Conservation (phyloP, 768 basidiomycete species). For the Trametes elegans region DNA sequence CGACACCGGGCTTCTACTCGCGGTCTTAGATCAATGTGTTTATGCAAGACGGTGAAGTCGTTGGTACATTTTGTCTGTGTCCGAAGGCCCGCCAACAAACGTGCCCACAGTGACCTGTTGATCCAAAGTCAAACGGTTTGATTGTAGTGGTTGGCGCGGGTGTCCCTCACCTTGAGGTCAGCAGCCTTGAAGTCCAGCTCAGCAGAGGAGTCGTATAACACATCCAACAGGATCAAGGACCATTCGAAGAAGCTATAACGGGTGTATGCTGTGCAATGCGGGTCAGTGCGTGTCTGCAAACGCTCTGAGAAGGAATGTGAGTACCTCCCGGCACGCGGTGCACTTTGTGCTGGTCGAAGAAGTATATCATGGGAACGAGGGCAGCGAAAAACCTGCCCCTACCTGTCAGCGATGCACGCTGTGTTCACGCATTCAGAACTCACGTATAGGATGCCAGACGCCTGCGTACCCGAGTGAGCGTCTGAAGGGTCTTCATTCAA, state of each 20-base stretch:
- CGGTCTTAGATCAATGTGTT: slow-evolving; percentile 7
- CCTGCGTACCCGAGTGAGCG: slow-evolving; percentile 34
- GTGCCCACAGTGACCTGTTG: slow-evolving; percentile 31
- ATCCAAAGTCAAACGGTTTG: slow-evolving; percentile 20
- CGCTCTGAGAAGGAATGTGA: not conserved
- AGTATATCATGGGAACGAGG: slow-evolving; percentile 75
- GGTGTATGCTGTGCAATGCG: slow-evolving; percentile 67
- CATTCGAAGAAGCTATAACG: slow-evolving; percentile 87
- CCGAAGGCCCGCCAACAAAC: slow-evolving; percentile 17
- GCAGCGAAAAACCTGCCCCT: slow-evolving; percentile 63
- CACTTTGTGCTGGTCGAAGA: slow-evolving; percentile 85
- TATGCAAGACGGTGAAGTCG: slow-evolving; percentile 42
- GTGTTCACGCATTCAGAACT: slow-evolving; percentile 16
- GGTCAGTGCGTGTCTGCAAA: not conserved
- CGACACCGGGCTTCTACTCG: not conserved
- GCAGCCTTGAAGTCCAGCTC: slow-evolving; percentile 56
- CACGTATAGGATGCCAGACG: slow-evolving; percentile 52
- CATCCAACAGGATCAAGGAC: slow-evolving; percentile 72
- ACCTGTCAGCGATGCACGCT: not conserved
- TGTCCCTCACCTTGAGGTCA: slow-evolving; percentile 46
- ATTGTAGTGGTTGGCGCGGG: not conserved
- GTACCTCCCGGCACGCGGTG: slow-evolving; percentile 76
- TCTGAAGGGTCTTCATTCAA: not conserved
- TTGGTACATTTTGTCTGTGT: slow-evolving; percentile 44
- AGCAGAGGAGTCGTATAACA: slow-evolving; percentile 68